Base-by-base conservation (phyloP, 2,329 filamentous ascomycete species). In the Alternaria metachromatica region DNA sequence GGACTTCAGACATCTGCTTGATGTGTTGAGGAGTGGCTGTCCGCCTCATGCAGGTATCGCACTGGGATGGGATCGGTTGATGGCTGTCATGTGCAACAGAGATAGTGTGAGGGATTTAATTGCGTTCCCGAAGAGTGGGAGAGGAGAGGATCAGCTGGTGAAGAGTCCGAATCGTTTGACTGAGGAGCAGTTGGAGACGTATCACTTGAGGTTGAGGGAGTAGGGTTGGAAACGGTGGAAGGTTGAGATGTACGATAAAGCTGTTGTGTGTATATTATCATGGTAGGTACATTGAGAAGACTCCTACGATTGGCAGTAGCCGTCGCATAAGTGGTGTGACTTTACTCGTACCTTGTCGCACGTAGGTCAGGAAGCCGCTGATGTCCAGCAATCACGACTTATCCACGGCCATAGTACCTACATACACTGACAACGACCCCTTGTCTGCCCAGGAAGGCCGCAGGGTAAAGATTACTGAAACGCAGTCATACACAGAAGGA, bases 21-120 rank as follows among this genome's bases (percentile, higher is more conserved):
- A 92, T 68, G 94, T 94, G 0, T 84, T 99, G 8, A 84, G 88
- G 8, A 89, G 92, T 0, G 96, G 95, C 0, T 98, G 96, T 82
- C 96, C 96, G 12, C 96, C 96, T 0, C 96, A 99, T 77, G 94
- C 96, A 0, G 96, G 96, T 0, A 91, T 99, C 67, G 96, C 96
- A 0, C 83, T 99, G 15, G 96, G 96, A 0, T 97, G 97, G 77
- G 96, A 99, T 78, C 86, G 96, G 5, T 80, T 99, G 53, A 86
- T 96, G 43, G 91, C 95, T 0, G 83, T 97, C 1, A 87, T 99
- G 84, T 87, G 91, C 21, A 91, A 90, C 2, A 90, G 87, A 30
- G 86, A 91, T 11, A 94, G 91, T 2, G 91, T 99, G 4, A 85
- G 92, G 63, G 95, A 99, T 82, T 95, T 99, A 2, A 97, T 99